A percentile compares a stretch with the other conserved stretches of the same genome.
Conservation (phyloP, 257 asterid species). For the Solanum etuberosum region DNA sequence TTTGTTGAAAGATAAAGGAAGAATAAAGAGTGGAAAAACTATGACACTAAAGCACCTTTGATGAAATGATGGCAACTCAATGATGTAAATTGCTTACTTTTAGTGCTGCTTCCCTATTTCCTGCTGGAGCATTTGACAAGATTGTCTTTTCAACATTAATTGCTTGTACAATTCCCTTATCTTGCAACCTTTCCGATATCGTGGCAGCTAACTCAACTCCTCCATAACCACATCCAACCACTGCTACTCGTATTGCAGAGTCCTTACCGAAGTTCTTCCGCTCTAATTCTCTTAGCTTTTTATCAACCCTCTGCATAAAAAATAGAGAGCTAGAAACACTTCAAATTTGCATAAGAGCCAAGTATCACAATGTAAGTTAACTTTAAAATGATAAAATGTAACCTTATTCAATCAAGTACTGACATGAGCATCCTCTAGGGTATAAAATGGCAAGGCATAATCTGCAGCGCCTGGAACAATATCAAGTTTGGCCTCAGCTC, state of each 20-base stretch:
- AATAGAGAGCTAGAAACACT: conserved; percentile 1
- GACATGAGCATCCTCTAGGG: conserved; percentile 88
- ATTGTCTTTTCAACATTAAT: conserved; percentile 62
- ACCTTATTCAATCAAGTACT: conserved; percentile 18
- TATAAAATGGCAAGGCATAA: conserved; percentile 86
- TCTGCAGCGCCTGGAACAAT: conserved; percentile 81
- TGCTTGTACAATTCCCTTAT: conserved; percentile 69
- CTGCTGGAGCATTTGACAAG: conserved; percentile 75
- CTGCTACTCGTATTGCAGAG: conserved; percentile 58
- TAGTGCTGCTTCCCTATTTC: conserved; percentile 80
- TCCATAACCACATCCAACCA: conserved; percentile 96
- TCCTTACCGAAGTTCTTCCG: conserved; percentile 60
- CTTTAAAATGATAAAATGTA: background rate
- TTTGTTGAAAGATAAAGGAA: background rate
- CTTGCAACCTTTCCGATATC: conserved; percentile 74
- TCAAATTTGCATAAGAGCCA: background rate
- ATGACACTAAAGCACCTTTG: background rate
- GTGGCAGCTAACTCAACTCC: conserved; percentile 97
- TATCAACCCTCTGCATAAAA: conserved; percentile 59
- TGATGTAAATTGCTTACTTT: conserved; percentile 40
- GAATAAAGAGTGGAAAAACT: background rate
- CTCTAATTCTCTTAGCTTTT: conserved; percentile 59
- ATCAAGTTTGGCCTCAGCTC: conserved; percentile 86
- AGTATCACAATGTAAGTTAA: background rate
- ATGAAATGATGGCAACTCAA: background rate